Percentiles rank a stretch among this genome's conserved stretches.
These are phyloP conservation scores for Martiniozyma asiatica DNA, from an alignment of 1,139 yeast species.

Conservation along the genomic window DNA sequence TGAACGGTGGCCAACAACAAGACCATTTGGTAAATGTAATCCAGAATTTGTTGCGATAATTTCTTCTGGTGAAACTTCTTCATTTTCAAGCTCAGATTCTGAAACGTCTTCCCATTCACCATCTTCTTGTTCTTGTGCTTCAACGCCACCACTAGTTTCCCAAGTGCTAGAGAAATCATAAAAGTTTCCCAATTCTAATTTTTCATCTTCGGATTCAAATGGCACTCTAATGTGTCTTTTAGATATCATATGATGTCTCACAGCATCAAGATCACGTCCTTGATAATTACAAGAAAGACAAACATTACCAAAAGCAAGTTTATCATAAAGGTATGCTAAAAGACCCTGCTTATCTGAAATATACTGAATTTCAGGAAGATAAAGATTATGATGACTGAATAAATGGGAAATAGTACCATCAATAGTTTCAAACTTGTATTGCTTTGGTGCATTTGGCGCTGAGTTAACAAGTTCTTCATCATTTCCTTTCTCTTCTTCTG, in stretches of 20 bases:
- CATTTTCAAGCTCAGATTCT: slow-evolving; percentile 29
- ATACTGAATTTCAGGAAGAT: slow-evolving; percentile 70
- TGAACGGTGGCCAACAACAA: slow-evolving; percentile 82
- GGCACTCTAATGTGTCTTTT: slow-evolving; percentile 87
- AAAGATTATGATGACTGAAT: slow-evolving; percentile 70
- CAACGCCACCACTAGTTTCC: slow-evolving; percentile 25
- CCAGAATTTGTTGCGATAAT: slow-evolving; percentile 56
- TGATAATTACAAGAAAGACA: slow-evolving; percentile 78
- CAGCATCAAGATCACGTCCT: slow-evolving; percentile 75
- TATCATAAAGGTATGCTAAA: slow-evolving; percentile 63
- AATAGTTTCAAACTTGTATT: slow-evolving; percentile 26
- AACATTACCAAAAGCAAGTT: slow-evolving; percentile 73
- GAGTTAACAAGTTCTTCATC: slow-evolving; percentile 1
- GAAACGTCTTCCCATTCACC: slow-evolving; percentile 28
- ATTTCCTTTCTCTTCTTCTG: no score
- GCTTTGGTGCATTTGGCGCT: slow-evolving; percentile 19
- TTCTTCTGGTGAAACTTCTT: slow-evolving; percentile 28
- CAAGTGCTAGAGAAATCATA: slow-evolving; percentile 76
- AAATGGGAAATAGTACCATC: slow-evolving; percentile 68
- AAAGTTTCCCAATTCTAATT: slow-evolving; percentile 66
- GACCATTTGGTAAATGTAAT: slow-evolving; percentile 76
- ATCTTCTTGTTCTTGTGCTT: slow-evolving; percentile 29
- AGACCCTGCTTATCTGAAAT: slow-evolving; percentile 62
- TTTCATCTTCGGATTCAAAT: slow-evolving; percentile 74
- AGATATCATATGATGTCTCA: slow-evolving; percentile 77